Base-by-base conservation (phyloP, 1,284 basidiomycete genomes). In the Spongiforma sp. region DNA sequence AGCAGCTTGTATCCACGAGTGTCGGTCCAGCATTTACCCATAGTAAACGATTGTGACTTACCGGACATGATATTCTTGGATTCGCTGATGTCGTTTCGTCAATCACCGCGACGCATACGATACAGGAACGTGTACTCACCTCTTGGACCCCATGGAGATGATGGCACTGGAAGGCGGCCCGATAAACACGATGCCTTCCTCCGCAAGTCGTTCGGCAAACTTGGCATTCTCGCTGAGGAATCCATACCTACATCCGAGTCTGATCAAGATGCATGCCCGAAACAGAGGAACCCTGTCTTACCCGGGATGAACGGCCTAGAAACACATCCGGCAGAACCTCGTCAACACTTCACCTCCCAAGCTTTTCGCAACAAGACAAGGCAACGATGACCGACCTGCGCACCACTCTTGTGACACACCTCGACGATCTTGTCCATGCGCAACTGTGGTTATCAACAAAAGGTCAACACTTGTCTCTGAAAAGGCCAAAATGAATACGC, bases 121-220 rank as follows among this genome's bases (percentile, higher is more conserved):
- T 62, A 55, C 63, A 65, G 46, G 26, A 39, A 54, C 12, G 19
- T 24, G 52, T 24, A 62, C 65, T 12, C 19, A 73, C 92, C 88
- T 94, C 81, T 96, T 96, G 8, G 92, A 94, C 5, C 94, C 95
- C 94, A 96, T 96, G 65, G 90, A 91, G 26, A 96, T 88, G 69
- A 99, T 99, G 62, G 96, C 96, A 74, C 90, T 89, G 11, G 95
- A 90, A 30, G 96, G 94, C 55, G 97, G 97, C 11, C 97, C 97
- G 72, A 99, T 96, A 77, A 99, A 99, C 21, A 94, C 89, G 67
- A 99, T 92, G 15, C 96, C 95, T 69, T 94, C 95, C 62, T 89
- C 84, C 62, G 94, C 91, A 46, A 99, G 89, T 68, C 85, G 88
- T 70, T 91, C 87, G 12, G 98, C 92, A 76, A 99, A 99, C 54